Base-by-base conservation (phyloP, 1,284 basidiomycete species). In the Clitocybe nebularis region DNA sequence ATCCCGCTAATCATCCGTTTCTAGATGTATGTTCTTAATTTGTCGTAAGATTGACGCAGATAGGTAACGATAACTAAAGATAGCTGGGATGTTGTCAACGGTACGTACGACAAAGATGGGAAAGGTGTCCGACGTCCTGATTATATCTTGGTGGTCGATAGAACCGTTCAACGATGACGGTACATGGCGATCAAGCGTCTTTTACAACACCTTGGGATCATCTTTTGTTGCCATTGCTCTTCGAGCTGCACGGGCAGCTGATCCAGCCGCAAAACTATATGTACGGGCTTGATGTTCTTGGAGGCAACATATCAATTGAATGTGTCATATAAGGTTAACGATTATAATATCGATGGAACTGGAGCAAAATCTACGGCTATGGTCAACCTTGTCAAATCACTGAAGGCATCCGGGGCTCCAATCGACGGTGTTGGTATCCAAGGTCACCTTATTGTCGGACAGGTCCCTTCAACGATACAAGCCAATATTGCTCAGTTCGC, bases 101-200 rank as follows among this genome's bases (percentile, higher is more conserved):
- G 66, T 64, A 19, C 30, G 49, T 38, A 24, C n/a, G n/a, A n/a
- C n/a, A n/a, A n/a, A n/a, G n/a, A n/a, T n/a, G n/a, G n/a, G n/a
- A n/a, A n/a, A n/a, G n/a, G n/a, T n/a, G n/a, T n/a, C n/a, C n/a
- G n/a, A n/a, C n/a, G n/a, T n/a, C n/a, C n/a, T n/a, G n/a, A n/a
- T n/a, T n/a, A n/a, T n/a, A n/a, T n/a, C n/a, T n/a, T n/a, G n/a
- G n/a, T n/a, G n/a, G n/a, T n/a, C n/a, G n/a, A n/a, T 39, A 66
- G 68, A 81, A 51, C 71, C 75, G 2, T 72, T 81, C 59, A 78
- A 79, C 50, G 78, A 81, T 16, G 72, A 80, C 50, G 78, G 78
- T 5, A 75, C 72, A 3, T 74, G 67, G 57, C 66, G 75, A 8
- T 47, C 54, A 4, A 55, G 52, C 39, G 64, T 71, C 2, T 71